Evolutionary conservation across 164 flowering plant species (phyloP).

Genomic region (Annona squamosa): DNA sequence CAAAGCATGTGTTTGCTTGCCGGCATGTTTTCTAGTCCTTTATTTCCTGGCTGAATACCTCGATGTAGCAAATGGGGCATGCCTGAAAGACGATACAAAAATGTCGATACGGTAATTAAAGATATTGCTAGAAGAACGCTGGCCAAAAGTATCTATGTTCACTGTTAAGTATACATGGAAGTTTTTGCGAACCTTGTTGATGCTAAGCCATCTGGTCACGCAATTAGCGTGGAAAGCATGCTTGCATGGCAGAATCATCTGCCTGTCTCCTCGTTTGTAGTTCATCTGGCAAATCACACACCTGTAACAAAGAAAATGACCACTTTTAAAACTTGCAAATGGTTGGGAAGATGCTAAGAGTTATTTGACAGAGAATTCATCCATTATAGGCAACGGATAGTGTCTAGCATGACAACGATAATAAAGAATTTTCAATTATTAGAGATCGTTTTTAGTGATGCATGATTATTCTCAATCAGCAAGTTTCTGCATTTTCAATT

Average conservation of each 20-base stretch:
- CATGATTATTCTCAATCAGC: too few relatives aligned
- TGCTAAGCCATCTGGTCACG: constrained; percentile 75
- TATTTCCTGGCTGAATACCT: constrained; percentile 10
- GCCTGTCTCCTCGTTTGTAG: constrained; percentile 61
- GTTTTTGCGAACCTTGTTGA: constrained; percentile 60
- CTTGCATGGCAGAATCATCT: constrained; percentile 74
- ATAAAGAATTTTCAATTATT: too few relatives aligned
- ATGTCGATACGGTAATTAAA: neutral
- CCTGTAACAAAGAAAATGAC: constrained; percentile 20
- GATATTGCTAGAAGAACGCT: neutral
- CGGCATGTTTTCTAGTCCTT: neutral
- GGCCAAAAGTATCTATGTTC: neutral
- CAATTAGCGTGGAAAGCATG: constrained; percentile 70
- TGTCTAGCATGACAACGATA: too few relatives aligned
- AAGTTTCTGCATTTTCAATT: too few relatives aligned
- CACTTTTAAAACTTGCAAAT: neutral
- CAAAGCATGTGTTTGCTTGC: neutral
- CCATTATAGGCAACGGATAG: too few relatives aligned
- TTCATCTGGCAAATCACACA: constrained; percentile 94
- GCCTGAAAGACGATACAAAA: constrained; percentile 13
- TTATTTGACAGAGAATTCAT: neutral
- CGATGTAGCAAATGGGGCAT: constrained; percentile 13
- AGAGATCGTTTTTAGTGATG: too few relatives aligned
- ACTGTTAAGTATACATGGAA: neutral
- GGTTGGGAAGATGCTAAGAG: neutral